Evolutionary conservation across 345 rosid species (phyloP), one percentile per base, ranked within the genome.

Genomic region (Citrus mangshanensis): DNA sequence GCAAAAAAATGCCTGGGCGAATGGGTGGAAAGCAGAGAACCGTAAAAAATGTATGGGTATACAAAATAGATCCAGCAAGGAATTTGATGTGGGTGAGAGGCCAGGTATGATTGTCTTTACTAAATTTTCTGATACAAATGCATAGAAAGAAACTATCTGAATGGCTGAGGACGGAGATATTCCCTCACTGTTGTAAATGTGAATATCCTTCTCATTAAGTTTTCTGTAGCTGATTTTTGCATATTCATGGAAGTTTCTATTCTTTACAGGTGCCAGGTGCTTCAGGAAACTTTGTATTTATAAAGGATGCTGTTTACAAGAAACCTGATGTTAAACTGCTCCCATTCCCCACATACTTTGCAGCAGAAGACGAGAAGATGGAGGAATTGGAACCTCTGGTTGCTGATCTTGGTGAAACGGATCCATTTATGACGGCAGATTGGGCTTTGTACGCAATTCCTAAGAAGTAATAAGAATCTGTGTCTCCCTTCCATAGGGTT

Each of bases 21-120:
- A 97, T 94, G 99, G 98, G 98, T 78, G 98, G 79, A 51, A 78
- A 85, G 61, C 98, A 91, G 82, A 86, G 91, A 74, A 97, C 99
- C 4, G 93, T 93, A 34, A 94, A 94, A 87, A 97, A 97, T 77
- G 97, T 92, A 49, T 94, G 97, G 95, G 86, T 94, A 69, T 93
- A 97, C 87, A 94, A 91, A 89, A 84, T 94, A 56, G 98, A 97
- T 72, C 97, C 97, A 19, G 89, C 87, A 9, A 90, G 99, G 91
- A 91, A 94, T 83, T 83, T 97, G 82, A 89, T 97, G 84, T 93
- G 96, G 96, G 98, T 94, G 82, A 92, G 80, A 87, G 98, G 98
- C 84, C 99, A 94, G 87, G 99, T 96, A 88, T 79, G 89, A 73
- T 78, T 81, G 72, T 77, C 75, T 70, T 62, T 70, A 13, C 80